Percentiles rank a stretch among this genome's conserved stretches.
These are phyloP conservation scores for Cladophialophora chaetospira DNA, from an alignment of 2,329 filamentous ascomycete species.

Conservation along the genomic window DNA sequence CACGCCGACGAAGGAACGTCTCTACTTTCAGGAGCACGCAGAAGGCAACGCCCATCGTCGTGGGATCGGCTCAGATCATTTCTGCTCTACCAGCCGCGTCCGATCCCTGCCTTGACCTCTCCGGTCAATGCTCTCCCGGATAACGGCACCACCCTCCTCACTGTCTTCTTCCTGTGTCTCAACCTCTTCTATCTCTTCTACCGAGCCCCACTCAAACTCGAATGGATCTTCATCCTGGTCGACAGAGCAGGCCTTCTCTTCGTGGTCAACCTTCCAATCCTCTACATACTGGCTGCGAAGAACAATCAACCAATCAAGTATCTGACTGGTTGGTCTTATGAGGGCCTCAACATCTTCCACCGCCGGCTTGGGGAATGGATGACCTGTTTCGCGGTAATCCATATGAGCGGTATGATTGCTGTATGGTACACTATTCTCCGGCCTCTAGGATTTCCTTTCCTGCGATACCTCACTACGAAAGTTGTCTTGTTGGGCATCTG, in stretches of 20 bases:
- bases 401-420: conserved; percentile 57
- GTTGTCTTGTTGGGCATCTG: conserved; percentile 57
- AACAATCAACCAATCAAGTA: conserved; percentile 61
- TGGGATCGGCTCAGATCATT: conserved; percentile 22
- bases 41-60: conserved; percentile 4
- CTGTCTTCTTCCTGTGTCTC: conserved; percentile 55
- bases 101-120: conserved; percentile 57
- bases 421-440: conserved; percentile 58
- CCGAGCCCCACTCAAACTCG: conserved; percentile 50
- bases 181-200: conserved; percentile 63
- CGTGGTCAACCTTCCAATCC: conserved; percentile 51
- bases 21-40: conserved; percentile 5
- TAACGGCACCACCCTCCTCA: conserved; percentile 57
- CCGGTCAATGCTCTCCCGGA: conserved; percentile 55
- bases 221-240: conserved; percentile 59
- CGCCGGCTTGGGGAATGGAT: conserved; percentile 64
- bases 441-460: conserved; percentile 53
- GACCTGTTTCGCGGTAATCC: conserved; percentile 61
- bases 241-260: conserved; percentile 60
- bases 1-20: conserved; percentile 10
- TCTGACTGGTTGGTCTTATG: conserved; percentile 66
- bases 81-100: conserved; percentile 60
- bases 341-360: conserved; percentile 67
- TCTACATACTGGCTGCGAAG: conserved; percentile 68
- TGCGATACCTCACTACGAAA: conserved; percentile 54